Percentiles rank a stretch among this genome's conserved stretches.
phyloP scores from a whole-genome alignment of 2,329 filamentous ascomycete species.

The Trichoderma gracile region DNA sequence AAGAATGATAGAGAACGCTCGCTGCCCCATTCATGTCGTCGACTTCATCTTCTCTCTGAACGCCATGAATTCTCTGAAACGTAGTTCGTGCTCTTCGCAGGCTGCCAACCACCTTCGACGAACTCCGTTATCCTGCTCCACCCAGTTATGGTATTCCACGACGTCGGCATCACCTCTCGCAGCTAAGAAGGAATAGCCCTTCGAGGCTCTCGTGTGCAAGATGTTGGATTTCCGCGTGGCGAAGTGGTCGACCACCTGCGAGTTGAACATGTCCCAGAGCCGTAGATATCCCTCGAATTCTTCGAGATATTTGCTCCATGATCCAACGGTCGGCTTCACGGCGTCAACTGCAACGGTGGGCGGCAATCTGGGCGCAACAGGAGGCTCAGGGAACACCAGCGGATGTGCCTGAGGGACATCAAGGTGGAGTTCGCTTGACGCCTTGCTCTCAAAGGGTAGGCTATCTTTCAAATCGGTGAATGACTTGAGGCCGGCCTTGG shows the following conservation, averaged over 20 bases:
- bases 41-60: conserved; percentile 48
- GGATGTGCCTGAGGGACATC: conserved; percentile 39
- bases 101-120: conserved; percentile 61
- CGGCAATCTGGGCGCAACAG: conserved; percentile 52
- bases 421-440: conserved; percentile 46
- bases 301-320: conserved; percentile 54
- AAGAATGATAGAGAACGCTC: neutral
- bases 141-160: conserved; percentile 58
- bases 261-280: conserved; percentile 53
- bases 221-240: conserved; percentile 51
- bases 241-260: conserved; percentile 58
- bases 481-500: conserved; percentile 52
- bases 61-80: conserved; percentile 59
- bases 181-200: conserved; percentile 50
- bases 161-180: conserved; percentile 49
- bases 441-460: conserved; percentile 57
- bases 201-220: conserved; percentile 41
- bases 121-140: conserved; percentile 65
- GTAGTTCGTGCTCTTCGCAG: conserved; percentile 60
- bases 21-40: neutral
- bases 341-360: conserved; percentile 44
- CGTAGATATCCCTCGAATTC: conserved; percentile 57
- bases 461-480: conserved; percentile 57
- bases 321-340: conserved; percentile 44
- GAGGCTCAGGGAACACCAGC: conserved; percentile 51